Conservation (phyloP, 1,284 basidiomycete genomes). For the Anthracocystis walkeri region DNA sequence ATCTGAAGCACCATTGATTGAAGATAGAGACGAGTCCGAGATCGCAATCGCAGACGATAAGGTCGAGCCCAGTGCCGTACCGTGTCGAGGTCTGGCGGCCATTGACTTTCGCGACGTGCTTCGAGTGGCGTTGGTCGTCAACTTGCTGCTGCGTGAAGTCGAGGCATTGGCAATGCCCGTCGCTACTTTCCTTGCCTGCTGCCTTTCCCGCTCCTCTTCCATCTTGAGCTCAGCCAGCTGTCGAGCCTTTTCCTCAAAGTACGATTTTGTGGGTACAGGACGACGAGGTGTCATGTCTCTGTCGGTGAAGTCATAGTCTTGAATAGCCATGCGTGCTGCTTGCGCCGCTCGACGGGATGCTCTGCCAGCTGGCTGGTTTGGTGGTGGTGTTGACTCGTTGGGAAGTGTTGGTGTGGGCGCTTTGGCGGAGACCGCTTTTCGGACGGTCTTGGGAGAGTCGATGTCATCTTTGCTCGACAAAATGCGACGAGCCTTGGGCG, state of each 20-base stretch:
- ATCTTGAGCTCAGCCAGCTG: constrained; percentile 32
- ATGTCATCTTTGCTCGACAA: not conserved
- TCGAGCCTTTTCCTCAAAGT: constrained; percentile 38
- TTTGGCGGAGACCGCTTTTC: not conserved
- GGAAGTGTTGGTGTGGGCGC: not conserved
- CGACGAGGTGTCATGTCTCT: constrained; percentile 48
- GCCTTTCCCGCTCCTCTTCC: constrained; percentile 12
- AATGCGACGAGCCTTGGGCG: constrained; percentile 14
- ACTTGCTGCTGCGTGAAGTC: not conserved
- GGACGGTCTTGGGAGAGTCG: constrained; percentile 14
- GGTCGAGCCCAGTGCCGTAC: not conserved
- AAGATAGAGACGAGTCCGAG: constrained; percentile 29
- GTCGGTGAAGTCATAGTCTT: constrained; percentile 49
- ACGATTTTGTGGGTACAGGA: constrained; percentile 45
- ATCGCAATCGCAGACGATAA: constrained; percentile 10
- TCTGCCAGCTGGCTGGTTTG: constrained; percentile 14
- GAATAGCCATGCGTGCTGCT: constrained; percentile 39
- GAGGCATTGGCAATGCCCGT: too few relatives aligned
- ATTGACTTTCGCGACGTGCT: constrained; percentile 22
- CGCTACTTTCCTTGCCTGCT: constrained; percentile 3
- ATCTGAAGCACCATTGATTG: constrained; percentile 13
- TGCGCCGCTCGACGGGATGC: constrained; percentile 41
- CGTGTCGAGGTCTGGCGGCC: constrained; percentile 17
- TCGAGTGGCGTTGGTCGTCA: not conserved
- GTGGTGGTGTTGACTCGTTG: constrained; percentile 29